These are phyloP conservation scores for Rhodotorula sphaerocarpa DNA, from an alignment of 768 basidiomycete species.

Conservation along the genomic window DNA sequence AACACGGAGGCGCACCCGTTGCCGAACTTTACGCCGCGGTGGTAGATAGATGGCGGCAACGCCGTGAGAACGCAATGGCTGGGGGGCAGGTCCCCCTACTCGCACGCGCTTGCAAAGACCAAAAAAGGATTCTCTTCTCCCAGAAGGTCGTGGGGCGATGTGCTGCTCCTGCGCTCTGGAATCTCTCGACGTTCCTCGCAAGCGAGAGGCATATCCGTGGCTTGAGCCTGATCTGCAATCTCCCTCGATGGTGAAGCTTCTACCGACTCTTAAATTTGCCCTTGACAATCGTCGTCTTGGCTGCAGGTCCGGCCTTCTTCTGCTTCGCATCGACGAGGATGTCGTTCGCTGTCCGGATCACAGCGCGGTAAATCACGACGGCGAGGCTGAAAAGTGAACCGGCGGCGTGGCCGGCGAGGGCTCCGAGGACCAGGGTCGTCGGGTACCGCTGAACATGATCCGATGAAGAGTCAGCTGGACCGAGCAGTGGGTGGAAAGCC, in stretches of 20 bases:
- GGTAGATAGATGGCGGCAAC: not conserved
- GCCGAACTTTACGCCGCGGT: slow-evolving; percentile 18
- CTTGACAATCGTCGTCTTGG: not conserved
- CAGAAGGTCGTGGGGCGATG: too few relatives aligned
- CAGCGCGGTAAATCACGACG: slow-evolving; percentile 40
- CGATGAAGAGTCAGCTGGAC: not conserved
- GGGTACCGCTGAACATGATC: slow-evolving; percentile 62
- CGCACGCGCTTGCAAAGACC: too few relatives aligned
- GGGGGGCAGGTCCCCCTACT: too few relatives aligned
- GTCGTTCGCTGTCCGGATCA: slow-evolving; percentile 5
- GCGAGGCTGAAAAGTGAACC: slow-evolving; percentile 55
- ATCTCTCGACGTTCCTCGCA: too few relatives aligned
- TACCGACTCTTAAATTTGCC: not conserved
- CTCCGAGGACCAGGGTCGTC: slow-evolving; percentile 64
- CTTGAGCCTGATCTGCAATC: too few relatives aligned
- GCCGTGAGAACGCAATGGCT: too few relatives aligned
- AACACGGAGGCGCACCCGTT: slow-evolving; percentile 63
- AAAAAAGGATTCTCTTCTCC: too few relatives aligned
- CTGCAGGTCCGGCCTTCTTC: not conserved
- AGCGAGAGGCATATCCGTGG: not conserved
- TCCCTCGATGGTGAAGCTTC: too few relatives aligned
- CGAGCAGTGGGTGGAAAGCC: not conserved
- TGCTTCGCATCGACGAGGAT: not conserved
- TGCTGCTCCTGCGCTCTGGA: too few relatives aligned
- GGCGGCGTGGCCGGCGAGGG: slow-evolving; percentile 59